Base-by-base conservation (phyloP, 768 basidiomycete genomes). In the Hirschioporus abietinus region DNA sequence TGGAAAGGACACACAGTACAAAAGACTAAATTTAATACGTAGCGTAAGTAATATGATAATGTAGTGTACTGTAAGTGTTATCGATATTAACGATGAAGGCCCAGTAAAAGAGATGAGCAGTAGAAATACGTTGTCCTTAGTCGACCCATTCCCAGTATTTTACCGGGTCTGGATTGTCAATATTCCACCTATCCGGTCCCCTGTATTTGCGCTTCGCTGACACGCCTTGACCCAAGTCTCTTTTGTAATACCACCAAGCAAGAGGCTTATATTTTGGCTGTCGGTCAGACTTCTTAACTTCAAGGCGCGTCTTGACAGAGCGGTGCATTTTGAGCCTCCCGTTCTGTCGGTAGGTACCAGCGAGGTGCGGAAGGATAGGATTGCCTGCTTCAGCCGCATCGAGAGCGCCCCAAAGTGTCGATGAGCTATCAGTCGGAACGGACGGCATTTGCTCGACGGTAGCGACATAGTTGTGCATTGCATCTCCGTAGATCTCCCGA, bases 131-230 rank as follows among this genome's bases (percentile, higher is more conserved):
- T 9, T 61, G 12, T 23, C 60, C 23, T 24, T 61, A 61, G 23
- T 61, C 60, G 23, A 61, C 60, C 60, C 60, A 61, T 61, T 61
- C 60, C 60, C 60, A 61, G 12, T 52, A 52, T 10, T 52, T 52
- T 6, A 52, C 20, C 30, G 24, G 60, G 30, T 61, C 18, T 61
- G 60, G 60, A 23, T 61, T 12, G 3, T 61, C 60, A 24, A 61
- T 61, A 24, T 61, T 61, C 60, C 60, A 61, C 60, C 3, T 61
- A 25, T 6, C 60, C 3, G 60, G 60, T 25, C 60, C 60, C 60
- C 30, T 34, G 10, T 15, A 18, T 61, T 61, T 61, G 15, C 30
- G 24, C 12, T 10, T 30, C 8, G 30, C 42, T 52, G 12, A 15
- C 42, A 5, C 12, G 1, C 42, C 42, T 6, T 52, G 12, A 3